A percentile compares a stretch with the other conserved stretches of the same genome.
Evolutionary conservation across 176 grass and related monocot species (phyloP).

Genomic region (Hordeum vulgare): DNA sequence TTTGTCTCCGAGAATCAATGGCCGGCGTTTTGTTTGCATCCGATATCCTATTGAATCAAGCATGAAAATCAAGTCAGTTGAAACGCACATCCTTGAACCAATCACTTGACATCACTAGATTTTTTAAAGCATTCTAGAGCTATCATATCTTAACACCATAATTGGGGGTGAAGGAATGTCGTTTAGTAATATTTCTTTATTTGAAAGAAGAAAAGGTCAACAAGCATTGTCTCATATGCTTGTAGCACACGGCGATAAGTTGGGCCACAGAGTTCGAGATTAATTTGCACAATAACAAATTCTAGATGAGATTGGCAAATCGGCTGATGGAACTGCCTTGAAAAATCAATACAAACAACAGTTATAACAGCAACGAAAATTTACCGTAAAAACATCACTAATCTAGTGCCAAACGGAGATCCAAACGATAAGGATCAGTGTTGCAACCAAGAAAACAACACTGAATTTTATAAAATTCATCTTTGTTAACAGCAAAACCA

Average conservation of each 20-base stretch:
- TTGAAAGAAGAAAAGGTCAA: slow-evolving; percentile 11
- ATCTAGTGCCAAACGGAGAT: neutral
- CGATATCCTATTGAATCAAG: slow-evolving; percentile 25
- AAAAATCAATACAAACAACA: neutral
- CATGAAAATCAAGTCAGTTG: slow-evolving; percentile 3
- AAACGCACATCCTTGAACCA: neutral
- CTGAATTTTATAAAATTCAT: no score
- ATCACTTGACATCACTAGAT: neutral
- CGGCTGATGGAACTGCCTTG: neutral
- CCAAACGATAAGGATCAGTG: neutral
- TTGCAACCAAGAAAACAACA: neutral
- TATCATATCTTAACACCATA: slow-evolving; percentile 14
- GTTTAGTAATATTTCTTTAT: neutral
- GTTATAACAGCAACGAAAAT: neutral
- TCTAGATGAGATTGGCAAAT: neutral
- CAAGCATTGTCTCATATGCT: neutral
- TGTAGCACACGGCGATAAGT: neutral
- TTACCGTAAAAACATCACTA: neutral
- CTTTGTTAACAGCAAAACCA: neutral
- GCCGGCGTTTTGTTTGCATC: slow-evolving; percentile 24
- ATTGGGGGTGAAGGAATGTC: neutral
- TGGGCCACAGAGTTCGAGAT: neutral
- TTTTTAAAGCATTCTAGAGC: neutral
- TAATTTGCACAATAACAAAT: neutral
- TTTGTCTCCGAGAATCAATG: slow-evolving; percentile 32